Base-by-base conservation (phyloP, 106 monocot species). In the Dendrobium chrysotoxum region DNA sequence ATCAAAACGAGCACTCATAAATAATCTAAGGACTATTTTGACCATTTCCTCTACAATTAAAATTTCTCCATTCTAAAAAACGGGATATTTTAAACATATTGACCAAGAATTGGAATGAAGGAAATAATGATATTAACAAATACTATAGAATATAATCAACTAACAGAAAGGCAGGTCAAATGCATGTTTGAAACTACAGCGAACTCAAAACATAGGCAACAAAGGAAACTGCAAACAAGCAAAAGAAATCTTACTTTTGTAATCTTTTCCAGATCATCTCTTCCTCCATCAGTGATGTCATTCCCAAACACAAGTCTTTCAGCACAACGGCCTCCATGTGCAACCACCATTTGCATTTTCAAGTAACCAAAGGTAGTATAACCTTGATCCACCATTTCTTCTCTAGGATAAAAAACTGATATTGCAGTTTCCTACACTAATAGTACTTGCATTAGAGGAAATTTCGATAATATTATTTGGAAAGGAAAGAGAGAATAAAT, bases 311-410 rank as follows among this genome's bases (percentile, higher is more conserved):
- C 78, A 79, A 95, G 77, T 25, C 84, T 86, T 84, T 95, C 95
- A 55, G 95, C 92, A 90, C 92, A 95, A 1, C 92, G 90, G 5
- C 95, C 95, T 83, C 95, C 95, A 87, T 95, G 95, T 65, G 95
- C 95, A 67, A 95, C 92, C 46, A 92, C 95, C 95, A 95, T 95
- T 85, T 95, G 95, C 95, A 95, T 95, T 72, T 95, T 92, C 89
- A 95, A 83, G 65, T 95, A 95, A 65, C 95, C 95, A 88, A 95
- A 95, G 26, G 92, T 95, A 71, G 95, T 95, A 72, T 95, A 95
- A 58, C 92, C 95, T 82, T 92, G 95, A 87, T 88, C 88, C 1
- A 95, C 86, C 85, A 90, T 90, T 81, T 92, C 92, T 81, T 95
- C 95, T 57, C 92, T 90, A 67, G 95, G 92, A 87, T 85, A 90